Base-by-base conservation (phyloP, 805 yeast species). In the Ogataea corticis region DNA sequence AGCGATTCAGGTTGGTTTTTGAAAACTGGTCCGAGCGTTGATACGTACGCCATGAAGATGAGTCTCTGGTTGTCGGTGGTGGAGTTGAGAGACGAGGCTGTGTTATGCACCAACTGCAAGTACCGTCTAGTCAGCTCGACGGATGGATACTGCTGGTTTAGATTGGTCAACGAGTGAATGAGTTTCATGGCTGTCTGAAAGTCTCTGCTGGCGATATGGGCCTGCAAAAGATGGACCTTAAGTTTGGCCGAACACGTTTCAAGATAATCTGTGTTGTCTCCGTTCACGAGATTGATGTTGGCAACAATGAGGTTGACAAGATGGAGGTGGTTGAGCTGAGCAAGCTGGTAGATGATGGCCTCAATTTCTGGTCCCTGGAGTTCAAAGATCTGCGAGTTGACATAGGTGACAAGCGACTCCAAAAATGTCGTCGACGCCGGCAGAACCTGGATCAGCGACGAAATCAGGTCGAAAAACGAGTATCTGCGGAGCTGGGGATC, bases 21-120 rank as follows among this genome's bases (percentile, higher is more conserved):
- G 5, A 60, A 38, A 1, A 52, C 33, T 3, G 11, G 7, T 3
- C 52, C 52, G 23, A 56, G 31, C n/a, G 57, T 52, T 7, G 40
- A 21, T 1, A 60, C 40, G 27, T 57, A 53, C 9, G 57, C 55
- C 43, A 55, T 61, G 44, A 62, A 63, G 7, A 63, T 41, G 32
- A 57, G 29, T 35, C 42, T 52, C 29, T 54, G 52, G 27, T 56
- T 53, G 5, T 37, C 41, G 18, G 42, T 42, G 4, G 44, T 38
- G 1, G 58, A 43, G 28, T 57, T 38, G 14, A 61, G 38, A 2
- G 52, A 40, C 2, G 27, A 14, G 16, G 60, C 54, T 7, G 48
- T 40, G 1, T 38, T 21, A 4, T 51, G 40, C 1, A 59, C 42
- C 13, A 60, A 33, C 10, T 28, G 13, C 10, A 57, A 17, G 29